Evolutionary conservation across 1,139 yeast species (phyloP).

Genomic region (Blastobotrys proliferans): DNA sequence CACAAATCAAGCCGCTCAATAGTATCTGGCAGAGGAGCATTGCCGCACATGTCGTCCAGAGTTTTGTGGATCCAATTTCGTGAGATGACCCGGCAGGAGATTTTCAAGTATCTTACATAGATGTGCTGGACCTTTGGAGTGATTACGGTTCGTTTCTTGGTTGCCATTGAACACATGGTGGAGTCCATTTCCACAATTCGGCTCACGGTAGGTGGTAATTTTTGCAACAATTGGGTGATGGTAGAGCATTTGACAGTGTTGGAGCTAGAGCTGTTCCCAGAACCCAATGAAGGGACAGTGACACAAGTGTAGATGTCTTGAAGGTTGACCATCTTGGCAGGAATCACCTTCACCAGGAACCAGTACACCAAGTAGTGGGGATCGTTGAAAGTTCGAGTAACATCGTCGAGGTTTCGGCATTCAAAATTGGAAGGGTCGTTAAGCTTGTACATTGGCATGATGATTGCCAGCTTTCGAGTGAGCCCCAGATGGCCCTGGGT

Average conservation of each 20-base stretch:
- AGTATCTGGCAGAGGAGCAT: constrained; percentile 1
- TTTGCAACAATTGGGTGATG: neutral
- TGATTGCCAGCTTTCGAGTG: neutral
- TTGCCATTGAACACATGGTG: neutral
- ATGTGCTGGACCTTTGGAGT: neutral
- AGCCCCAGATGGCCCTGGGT: neutral
- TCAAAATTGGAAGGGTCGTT: constrained; percentile 2
- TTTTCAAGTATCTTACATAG: neutral
- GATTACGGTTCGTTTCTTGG: neutral
- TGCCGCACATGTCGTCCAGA: constrained; percentile 7
- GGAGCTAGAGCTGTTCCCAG: neutral
- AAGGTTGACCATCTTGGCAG: constrained; percentile 2
- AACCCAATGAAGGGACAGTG: neutral
- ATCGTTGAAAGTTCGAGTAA: neutral
- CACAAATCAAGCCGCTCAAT: constrained; percentile 8
- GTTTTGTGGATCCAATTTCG: constrained; percentile 5
- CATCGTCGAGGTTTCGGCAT: constrained; percentile 3
- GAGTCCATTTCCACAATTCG: neutral
- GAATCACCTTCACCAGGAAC: constrained; percentile 7
- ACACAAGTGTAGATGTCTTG: neutral
- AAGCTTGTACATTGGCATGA: constrained; percentile 5
- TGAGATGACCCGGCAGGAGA: neutral
- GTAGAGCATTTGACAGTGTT: constrained; percentile 1
- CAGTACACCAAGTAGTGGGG: constrained; percentile 11
- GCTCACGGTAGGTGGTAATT: neutral